These are phyloP conservation scores for Phytopythium chamaehyphon DNA, from an alignment of 352 stramenopile genomes.

Conservation along the genomic window DNA sequence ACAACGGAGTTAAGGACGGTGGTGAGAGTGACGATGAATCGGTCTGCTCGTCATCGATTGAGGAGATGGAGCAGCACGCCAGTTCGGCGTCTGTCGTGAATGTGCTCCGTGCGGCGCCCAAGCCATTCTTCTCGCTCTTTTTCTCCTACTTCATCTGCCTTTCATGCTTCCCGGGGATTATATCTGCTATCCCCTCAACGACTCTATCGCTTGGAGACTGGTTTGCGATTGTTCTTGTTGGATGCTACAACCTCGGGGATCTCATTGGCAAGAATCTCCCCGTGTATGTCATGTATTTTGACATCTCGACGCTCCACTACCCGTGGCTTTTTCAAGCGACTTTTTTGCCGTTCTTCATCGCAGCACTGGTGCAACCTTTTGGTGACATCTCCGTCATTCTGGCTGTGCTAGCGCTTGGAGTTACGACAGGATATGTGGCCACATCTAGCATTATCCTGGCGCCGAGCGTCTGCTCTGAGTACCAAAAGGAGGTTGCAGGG, in stretches of 20 bases:
- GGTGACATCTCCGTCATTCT: conserved; percentile 48
- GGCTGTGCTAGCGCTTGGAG: conserved; percentile 46
- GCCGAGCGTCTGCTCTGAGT: conserved; percentile 67
- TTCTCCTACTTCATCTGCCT: conserved; percentile 75
- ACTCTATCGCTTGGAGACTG: conserved; percentile 54
- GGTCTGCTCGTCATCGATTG: conserved; percentile 26
- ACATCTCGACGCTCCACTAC: conserved; percentile 58
- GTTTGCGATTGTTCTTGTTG: conserved; percentile 75
- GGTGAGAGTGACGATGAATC: conserved; percentile 29
- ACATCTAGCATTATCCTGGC: conserved; percentile 75
- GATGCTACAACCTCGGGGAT: conserved; percentile 73
- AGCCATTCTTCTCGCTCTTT: conserved; percentile 77
- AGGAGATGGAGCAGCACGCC: conserved; percentile 32
- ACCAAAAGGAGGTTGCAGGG: conserved; percentile 72
- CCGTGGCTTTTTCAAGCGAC: conserved; percentile 57
- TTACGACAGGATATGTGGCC: conserved; percentile 76
- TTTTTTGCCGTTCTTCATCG: conserved; percentile 73
- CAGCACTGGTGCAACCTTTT: conserved; percentile 46
- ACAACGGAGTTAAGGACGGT: conserved; percentile 20
- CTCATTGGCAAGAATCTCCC: conserved; percentile 78
- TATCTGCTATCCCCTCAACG: conserved; percentile 60
- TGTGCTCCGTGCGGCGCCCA: conserved; percentile 57
- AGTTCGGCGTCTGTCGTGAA: conserved; percentile 42
- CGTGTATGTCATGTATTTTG: conserved; percentile 67
- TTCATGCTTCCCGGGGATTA: conserved; percentile 78